Evolutionary conservation across 441 rosid genomes (phyloP).

Genomic region (Pelargonium citronellum): DNA sequence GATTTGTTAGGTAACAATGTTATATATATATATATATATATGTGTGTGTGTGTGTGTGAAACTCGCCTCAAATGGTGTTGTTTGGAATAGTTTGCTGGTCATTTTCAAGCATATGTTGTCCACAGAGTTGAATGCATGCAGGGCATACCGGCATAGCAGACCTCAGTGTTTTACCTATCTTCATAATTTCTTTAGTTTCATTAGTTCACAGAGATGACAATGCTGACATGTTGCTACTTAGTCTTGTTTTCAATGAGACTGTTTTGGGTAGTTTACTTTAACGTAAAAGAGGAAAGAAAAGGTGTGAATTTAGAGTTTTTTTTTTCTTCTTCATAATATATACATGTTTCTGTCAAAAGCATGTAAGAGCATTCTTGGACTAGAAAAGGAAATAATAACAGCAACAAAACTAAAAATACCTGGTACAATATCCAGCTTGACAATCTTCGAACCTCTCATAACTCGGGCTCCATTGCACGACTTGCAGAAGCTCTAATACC

Average conservation of each 20-base stretch:
- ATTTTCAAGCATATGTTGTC: not conserved
- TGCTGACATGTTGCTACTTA: not conserved
- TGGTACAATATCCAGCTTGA: constrained; percentile 74
- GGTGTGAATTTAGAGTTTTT: not conserved
- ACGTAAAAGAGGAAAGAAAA: not conserved
- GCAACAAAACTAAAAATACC: constrained; percentile 36
- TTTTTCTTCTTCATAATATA: too few relatives aligned
- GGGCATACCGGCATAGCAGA: not conserved
- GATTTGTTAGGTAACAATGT: not conserved
- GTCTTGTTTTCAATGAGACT: not conserved
- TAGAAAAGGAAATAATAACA: not conserved
- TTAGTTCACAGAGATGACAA: not conserved
- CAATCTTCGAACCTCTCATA: constrained; percentile 66
- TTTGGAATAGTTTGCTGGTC: not conserved
- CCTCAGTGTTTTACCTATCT: not conserved
- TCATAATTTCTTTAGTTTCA: not conserved
- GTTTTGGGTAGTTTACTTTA: not conserved
- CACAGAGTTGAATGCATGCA: not conserved
- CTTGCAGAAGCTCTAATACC: constrained; percentile 71
- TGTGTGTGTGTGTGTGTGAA: too few relatives aligned
- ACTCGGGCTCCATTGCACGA: constrained; percentile 79
- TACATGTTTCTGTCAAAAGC: not conserved
- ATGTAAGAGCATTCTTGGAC: not conserved
- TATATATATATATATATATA: too few relatives aligned
- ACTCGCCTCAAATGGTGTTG: not conserved